Conservation (phyloP, 2,329 filamentous ascomycete genomes). For the Fusarium sarcochroum region DNA sequence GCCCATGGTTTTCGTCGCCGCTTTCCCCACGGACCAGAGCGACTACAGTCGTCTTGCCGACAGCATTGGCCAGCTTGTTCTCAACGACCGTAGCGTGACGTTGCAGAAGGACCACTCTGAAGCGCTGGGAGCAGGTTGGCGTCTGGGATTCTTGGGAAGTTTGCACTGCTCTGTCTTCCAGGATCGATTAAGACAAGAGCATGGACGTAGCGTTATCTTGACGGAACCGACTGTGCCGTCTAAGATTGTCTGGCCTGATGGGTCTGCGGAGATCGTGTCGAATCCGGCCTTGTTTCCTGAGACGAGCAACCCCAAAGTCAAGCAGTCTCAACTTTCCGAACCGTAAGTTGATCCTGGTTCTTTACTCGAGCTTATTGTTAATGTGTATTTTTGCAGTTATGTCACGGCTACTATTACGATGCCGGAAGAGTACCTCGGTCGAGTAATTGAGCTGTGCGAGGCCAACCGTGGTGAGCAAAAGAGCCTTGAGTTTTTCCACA, state of each 20-base stretch:
- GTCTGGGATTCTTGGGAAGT: slow-evolving; percentile 94
- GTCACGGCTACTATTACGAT: slow-evolving; percentile 89
- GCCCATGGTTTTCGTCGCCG: slow-evolving; percentile 98
- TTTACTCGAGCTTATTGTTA: neutral
- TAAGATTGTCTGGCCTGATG: slow-evolving; percentile 83
- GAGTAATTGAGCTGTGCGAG: slow-evolving; percentile 96
- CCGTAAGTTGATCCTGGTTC: slow-evolving; percentile 57
- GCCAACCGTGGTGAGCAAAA: slow-evolving; percentile 88
- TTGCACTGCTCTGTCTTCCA: slow-evolving; percentile 99
- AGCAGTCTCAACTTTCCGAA: slow-evolving; percentile 63
- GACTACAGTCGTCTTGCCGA: slow-evolving; percentile 91
- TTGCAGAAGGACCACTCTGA: slow-evolving; percentile 95
- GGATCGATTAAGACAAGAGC: slow-evolving; percentile 92
- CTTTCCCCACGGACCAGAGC: slow-evolving; percentile 91
- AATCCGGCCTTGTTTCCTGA: slow-evolving; percentile 94
- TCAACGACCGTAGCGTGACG: slow-evolving; percentile 96
- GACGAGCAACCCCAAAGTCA: slow-evolving; percentile 62
- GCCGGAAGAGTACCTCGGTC: slow-evolving; percentile 93
- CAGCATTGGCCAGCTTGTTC: slow-evolving; percentile 91
- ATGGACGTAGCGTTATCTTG: slow-evolving; percentile 95
- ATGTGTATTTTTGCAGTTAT: slow-evolving; percentile 59
- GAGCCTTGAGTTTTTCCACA: slow-evolving; percentile 90
- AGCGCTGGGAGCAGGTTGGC: slow-evolving; percentile 93
- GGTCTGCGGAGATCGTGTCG: slow-evolving; percentile 82
- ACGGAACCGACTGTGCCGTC: slow-evolving; percentile 96